phyloP scores from a whole-genome alignment of 805 yeast genomes.

The Candida dendrica region DNA sequence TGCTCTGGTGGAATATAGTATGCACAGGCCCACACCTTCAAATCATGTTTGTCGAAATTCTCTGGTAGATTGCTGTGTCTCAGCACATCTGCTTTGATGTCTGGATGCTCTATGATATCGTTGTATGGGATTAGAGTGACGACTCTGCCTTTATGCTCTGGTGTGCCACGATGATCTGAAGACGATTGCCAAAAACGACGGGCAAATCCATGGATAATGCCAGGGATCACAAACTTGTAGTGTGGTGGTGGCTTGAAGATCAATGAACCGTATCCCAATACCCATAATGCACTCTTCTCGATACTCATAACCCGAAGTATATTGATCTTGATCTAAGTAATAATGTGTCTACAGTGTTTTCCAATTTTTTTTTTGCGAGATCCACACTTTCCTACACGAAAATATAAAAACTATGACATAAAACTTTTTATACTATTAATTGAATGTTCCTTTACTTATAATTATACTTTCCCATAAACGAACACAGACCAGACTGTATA shows the following conservation, averaged over 20 bases:
- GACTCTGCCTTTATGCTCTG: conserved; percentile 81
- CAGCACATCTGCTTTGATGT: conserved; percentile 35
- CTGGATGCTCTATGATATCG: conserved; percentile 36
- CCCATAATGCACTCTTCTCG: conserved; percentile 48
- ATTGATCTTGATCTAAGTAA: background rate
- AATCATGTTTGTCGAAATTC: conserved; percentile 31
- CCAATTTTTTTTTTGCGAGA: too few species aligned
- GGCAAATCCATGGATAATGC: conserved; percentile 66
- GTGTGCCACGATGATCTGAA: conserved; percentile 86
- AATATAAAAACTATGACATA: too few species aligned
- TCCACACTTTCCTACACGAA: too few species aligned
- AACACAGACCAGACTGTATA: too few species aligned
- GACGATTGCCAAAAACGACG: conserved; percentile 91
- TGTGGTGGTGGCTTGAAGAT: conserved; percentile 87
- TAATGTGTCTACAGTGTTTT: too few species aligned
- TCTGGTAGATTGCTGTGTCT: conserved; percentile 18
- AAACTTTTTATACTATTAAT: too few species aligned
- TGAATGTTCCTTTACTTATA: too few species aligned
- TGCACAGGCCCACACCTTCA: conserved; percentile 73
- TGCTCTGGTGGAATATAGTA: conserved; percentile 66
- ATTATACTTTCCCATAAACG: too few species aligned
- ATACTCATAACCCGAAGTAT: conserved; percentile 1
- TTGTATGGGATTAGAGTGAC: conserved; percentile 67
- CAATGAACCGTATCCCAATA: conserved; percentile 85
- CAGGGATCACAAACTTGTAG: conserved; percentile 55